Conservation (phyloP, 2,329 filamentous ascomycete genomes). For the Aspergillus terreus region DNA sequence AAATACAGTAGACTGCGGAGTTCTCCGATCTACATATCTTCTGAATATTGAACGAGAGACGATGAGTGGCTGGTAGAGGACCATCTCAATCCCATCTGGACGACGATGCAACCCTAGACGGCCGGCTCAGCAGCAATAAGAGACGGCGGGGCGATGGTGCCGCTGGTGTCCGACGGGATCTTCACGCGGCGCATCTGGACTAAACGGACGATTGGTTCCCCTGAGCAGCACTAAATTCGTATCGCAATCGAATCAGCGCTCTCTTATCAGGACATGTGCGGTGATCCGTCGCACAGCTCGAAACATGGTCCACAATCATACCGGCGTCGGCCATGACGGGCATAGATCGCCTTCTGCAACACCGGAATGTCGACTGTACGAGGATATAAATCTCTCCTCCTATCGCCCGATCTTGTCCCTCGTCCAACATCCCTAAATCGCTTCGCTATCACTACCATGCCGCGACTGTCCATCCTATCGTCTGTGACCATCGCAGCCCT, state of each 20-base stretch:
- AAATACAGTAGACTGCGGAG: too few species aligned
- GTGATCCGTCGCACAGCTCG: constrained; percentile 9
- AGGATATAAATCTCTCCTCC: neutral
- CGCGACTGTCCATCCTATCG: constrained; percentile 8
- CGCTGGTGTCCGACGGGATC: constrained; percentile 14
- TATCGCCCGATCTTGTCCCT: neutral
- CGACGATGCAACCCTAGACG: neutral
- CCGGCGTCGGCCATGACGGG: neutral
- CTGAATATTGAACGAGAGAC: too few species aligned
- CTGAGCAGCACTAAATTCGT: constrained; percentile 6
- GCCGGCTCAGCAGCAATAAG: neutral
- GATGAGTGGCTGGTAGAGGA: too few species aligned
- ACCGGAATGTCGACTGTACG: too few species aligned
- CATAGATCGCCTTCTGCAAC: neutral
- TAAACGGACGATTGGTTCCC: neutral
- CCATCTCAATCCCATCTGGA: neutral
- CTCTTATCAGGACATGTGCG: constrained; percentile 27
- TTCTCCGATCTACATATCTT: too few species aligned
- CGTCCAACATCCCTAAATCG: neutral
- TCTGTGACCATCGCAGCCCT: constrained; percentile 21
- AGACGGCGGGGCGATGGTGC: neutral
- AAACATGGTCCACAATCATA: constrained; percentile 2
- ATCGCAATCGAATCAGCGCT: constrained; percentile 23
- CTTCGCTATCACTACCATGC: neutral
- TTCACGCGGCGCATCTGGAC: constrained; percentile 12